Base-by-base conservation (phyloP, 2,329 filamentous ascomycete species). In the Aspergillus texensis region DNA sequence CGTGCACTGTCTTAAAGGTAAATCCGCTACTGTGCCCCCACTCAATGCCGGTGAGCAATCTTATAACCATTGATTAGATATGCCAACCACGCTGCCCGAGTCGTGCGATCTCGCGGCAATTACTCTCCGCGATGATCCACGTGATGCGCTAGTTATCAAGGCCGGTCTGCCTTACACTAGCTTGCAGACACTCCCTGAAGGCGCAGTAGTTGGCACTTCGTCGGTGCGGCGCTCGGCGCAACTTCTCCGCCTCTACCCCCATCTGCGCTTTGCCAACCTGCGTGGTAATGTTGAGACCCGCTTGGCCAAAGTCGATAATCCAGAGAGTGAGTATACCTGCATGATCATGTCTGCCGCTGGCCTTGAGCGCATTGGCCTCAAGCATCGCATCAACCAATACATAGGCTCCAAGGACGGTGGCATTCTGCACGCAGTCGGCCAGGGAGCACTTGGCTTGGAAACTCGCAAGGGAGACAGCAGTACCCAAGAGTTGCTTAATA, bases 281-380 rank as follows among this genome's bases (percentile, higher is more conserved):
- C 85, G 94, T 70, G 94, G 94, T 67, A 97, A 97, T 80, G 88
- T 97, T 67, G 69, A 92, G 61, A 96, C 93, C 11, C 86, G 94
- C 14, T 81, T 97, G 60, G 81, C 81, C 58, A 97, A 97, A 83
- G 86, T 96, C 36, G 92, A 97, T 72, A 88, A 88, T 46, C 85
- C 87, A 28, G 87, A 89, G 68, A 83, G 86, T 28, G 85, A 85
- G 62, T 94, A 90, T 78, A 83, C 89, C 5, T 93, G 89, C 46
- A 89, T 96, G 68, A 91, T 97, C 69, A 84, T 97, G 53, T 94
- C 94, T 0, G 92, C 92, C 0, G 93, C 94, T 0, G 94, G 94
- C 0, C 82, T 97, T 45, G 83, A 90, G 76, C 86, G 94, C 62
- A 85, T 96, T 80, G 86, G 86, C n/a, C 82, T 91, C 66, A 84